These are phyloP conservation scores for Phylloporus gajari DNA, from an alignment of 1,284 basidiomycete species.

Conservation along the genomic window DNA sequence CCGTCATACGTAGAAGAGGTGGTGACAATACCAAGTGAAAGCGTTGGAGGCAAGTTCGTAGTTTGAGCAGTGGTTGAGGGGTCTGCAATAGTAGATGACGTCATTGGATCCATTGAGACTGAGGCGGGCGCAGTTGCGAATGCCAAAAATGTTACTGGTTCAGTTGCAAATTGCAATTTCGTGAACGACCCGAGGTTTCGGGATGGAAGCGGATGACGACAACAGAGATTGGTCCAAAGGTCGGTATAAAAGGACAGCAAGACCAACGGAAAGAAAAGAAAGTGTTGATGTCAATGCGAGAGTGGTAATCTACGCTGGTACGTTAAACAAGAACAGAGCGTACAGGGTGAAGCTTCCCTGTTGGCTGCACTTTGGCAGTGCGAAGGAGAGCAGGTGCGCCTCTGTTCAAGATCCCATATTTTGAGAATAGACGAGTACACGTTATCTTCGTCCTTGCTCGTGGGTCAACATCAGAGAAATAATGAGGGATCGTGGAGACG, in stretches of 20 bases:
- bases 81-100: conserved; percentile 8
- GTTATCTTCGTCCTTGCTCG: conserved; percentile 77
- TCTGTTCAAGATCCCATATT: conserved; percentile 86
- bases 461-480: conserved; percentile 19
- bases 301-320: conserved; percentile 71
- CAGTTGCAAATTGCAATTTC: conserved; percentile 76
- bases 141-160: conserved; percentile 92
- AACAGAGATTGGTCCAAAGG: conserved; percentile 90
- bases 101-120: conserved; percentile 38
- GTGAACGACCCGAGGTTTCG: conserved; percentile 83
- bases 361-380: conserved; percentile 81
- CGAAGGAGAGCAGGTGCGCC: conserved; percentile 76
- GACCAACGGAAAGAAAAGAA: conserved; percentile 88
- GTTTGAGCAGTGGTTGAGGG: conserved; percentile 12
- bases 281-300: conserved; percentile 85
- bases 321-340: conserved; percentile 35
- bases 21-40: conserved; percentile 88
- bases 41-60: conserved; percentile 46
- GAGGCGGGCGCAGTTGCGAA: conserved; percentile 73
- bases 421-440: conserved; percentile 83
- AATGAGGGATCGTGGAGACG: conserved; percentile 43
- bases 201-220: conserved; percentile 75
- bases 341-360: conserved; percentile 85
- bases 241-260: conserved; percentile 90
- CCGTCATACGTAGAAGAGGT: conserved; percentile 80